Evolutionary conservation across 1,284 basidiomycete species (phyloP), one percentile per base, ranked within the genome.

Genomic region (Pholiota adiposa): DNA sequence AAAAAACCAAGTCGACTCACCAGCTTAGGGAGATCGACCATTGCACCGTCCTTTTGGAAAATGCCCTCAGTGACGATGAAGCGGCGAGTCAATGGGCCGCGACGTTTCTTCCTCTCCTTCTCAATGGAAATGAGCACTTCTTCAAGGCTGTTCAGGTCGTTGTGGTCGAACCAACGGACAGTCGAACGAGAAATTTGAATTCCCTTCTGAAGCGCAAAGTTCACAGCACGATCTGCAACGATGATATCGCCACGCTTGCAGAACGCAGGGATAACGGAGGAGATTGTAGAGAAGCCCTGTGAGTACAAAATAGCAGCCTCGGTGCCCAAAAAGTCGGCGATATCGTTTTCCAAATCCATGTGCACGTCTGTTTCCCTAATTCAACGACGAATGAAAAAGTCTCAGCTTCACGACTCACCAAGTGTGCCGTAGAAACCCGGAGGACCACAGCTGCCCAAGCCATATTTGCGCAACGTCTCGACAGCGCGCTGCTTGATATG

Each of bases 51-150:
- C 69, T 90, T 90, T 76, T 98, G 96, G 70, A 98, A 99, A 55
- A 99, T 89, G 54, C 97, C 97, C 73, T 99, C 97, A 0, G 97
- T 96, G 59, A 99, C 87, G 70, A 99, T 99, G 74, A 99, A 99
- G 40, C 94, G 84, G 62, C 96, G 85, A 0, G 95, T 97, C 66
- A 98, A 79, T 4, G 92, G 92, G 8, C 83, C 82, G 51, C 87
- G 85, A 62, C 92, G 89, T 76, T 96, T 93, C 76, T 90, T 91
- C 64, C 90, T 81, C 68, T 98, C 96, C 77, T 92, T 93, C 68
- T 93, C 92, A 11, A 98, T 85, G 59, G 80, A 82, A 65, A 94
- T 83, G 51, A 99, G 80, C 1, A 96, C 93, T 11, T 94, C 87
- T 74, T 97, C 95, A 25, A 99, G 84, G 67, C 92, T 95, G 67